Evolutionary conservation across 2,329 filamentous ascomycete genomes (phyloP).

Genomic region (Fonsecaea multimorphosa): DNA sequence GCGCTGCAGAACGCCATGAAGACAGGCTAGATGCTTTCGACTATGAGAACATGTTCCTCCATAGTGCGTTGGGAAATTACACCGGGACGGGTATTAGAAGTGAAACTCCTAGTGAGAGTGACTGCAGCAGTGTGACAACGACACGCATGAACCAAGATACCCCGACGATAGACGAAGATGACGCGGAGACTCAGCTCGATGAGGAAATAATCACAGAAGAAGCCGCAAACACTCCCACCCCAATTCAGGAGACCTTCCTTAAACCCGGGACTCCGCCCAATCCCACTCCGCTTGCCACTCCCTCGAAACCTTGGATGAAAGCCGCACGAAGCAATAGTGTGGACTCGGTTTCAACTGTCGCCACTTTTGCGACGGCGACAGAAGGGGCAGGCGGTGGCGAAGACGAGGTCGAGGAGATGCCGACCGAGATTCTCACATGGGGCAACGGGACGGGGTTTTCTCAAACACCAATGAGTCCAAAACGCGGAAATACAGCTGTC

Average conservation of each 20-base stretch:
- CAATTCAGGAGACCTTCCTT: slow-evolving; percentile 38
- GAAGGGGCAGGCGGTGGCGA: slow-evolving; percentile 53
- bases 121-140: slow-evolving; percentile 36
- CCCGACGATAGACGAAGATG: slow-evolving; percentile 32
- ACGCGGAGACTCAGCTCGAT: slow-evolving; percentile 37
- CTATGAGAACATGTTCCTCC: slow-evolving; percentile 93
- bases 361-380: slow-evolving; percentile 68
- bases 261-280: neutral
- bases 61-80: slow-evolving; percentile 81
- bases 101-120: slow-evolving; percentile 36
- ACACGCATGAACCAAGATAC: slow-evolving; percentile 35
- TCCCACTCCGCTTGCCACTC: slow-evolving; percentile 6
- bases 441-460: slow-evolving; percentile 29
- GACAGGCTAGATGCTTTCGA: slow-evolving; percentile 95
- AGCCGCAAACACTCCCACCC: slow-evolving; percentile 27
- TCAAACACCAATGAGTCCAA: slow-evolving; percentile 27
- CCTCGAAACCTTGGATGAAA: slow-evolving; percentile 34
- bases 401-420: slow-evolving; percentile 44
- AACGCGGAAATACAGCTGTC: slow-evolving; percentile 13
- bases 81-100: slow-evolving; percentile 39
- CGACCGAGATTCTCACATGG: slow-evolving; percentile 39
- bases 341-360: slow-evolving; percentile 66
- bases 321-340: slow-evolving; percentile 58
- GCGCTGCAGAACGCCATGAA: slow-evolving; percentile 78
- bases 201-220: slow-evolving; percentile 10